Evolutionary conservation across 2,329 filamentous ascomycete genomes (phyloP).

Genomic region (Xylaria sp.): DNA sequence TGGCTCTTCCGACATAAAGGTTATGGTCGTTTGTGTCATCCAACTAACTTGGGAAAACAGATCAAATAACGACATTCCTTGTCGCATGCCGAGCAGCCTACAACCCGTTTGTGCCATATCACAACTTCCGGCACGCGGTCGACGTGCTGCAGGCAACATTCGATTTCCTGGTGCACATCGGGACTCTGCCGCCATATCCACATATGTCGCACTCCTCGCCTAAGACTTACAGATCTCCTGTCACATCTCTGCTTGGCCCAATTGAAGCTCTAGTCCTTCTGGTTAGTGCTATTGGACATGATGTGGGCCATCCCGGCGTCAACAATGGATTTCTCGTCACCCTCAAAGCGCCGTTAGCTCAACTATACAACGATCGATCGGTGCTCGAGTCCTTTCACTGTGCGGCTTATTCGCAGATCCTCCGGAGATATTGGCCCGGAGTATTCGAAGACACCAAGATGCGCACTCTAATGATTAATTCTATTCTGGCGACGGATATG

Average conservation of each 20-base stretch:
- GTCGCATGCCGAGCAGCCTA: conserved; percentile 89
- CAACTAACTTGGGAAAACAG: conserved; percentile 46
- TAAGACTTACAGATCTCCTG: conserved; percentile 49
- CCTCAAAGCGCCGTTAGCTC: conserved; percentile 85
- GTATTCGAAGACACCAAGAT: conserved; percentile 74
- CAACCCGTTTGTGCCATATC: conserved; percentile 92
- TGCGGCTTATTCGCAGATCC: conserved; percentile 91
- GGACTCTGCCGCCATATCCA: conserved; percentile 66
- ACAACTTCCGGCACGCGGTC: conserved; percentile 96
- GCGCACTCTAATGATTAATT: conserved; percentile 89
- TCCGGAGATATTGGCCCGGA: conserved; percentile 84
- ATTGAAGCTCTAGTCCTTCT: conserved; percentile 86
- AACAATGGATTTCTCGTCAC: conserved; percentile 96
- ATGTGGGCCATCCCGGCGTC: conserved; percentile 94
- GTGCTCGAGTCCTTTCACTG: conserved; percentile 97
- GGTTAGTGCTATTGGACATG: conserved; percentile 94
- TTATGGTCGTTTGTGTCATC: conserved; percentile 21
- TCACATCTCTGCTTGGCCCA: conserved; percentile 72
- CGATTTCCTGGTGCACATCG: conserved; percentile 77
- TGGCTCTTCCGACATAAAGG: conserved; percentile 12
- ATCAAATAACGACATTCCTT: conserved; percentile 77
- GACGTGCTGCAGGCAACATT: conserved; percentile 94
- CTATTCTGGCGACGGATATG: conserved; percentile 98
- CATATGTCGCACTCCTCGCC: conserved; percentile 29
- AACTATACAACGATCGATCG: conserved; percentile 94